phyloP scores from a whole-genome alignment of 2,329 filamentous ascomycete species.

The Sclerotinia spermophila region DNA sequence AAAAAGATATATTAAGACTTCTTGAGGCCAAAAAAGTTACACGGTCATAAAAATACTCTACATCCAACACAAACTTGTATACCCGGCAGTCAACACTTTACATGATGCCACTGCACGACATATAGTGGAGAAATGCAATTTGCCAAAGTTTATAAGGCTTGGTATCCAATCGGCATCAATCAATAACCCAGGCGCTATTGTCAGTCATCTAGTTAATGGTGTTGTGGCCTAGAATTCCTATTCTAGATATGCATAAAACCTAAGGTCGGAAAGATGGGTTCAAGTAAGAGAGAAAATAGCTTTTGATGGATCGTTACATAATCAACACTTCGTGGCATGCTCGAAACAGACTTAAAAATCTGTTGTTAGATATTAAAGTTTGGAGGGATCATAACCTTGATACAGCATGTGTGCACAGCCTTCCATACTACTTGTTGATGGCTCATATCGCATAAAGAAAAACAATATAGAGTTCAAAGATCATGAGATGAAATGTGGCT shows the following conservation, averaged over 20 bases:
- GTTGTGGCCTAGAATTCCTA: background rate
- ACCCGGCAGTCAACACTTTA: background rate
- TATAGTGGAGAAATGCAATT: background rate
- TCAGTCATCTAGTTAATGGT: background rate
- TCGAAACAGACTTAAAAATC: background rate
- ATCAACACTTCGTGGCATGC: background rate
- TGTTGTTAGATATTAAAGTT: background rate
- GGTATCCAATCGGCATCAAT: background rate
- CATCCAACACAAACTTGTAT: background rate
- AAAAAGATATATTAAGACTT: background rate
- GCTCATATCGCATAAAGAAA: background rate
- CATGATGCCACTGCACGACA: background rate
- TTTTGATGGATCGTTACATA: background rate
- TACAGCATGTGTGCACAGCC: background rate
- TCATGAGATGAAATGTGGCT: slow-evolving; percentile 1
- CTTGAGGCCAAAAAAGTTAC: background rate
- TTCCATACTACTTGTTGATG: background rate
- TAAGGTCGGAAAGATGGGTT: background rate
- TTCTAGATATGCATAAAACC: background rate
- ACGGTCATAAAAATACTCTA: background rate
- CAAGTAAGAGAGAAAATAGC: background rate
- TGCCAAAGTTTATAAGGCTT: background rate
- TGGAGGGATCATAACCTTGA: background rate
- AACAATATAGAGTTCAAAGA: background rate
- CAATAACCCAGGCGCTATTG: background rate